Evolutionary conservation across 352 stramenopile species (phyloP), one percentile per base, ranked within the genome.

Genomic region (Globisporangium rhizosaccharum): DNA sequence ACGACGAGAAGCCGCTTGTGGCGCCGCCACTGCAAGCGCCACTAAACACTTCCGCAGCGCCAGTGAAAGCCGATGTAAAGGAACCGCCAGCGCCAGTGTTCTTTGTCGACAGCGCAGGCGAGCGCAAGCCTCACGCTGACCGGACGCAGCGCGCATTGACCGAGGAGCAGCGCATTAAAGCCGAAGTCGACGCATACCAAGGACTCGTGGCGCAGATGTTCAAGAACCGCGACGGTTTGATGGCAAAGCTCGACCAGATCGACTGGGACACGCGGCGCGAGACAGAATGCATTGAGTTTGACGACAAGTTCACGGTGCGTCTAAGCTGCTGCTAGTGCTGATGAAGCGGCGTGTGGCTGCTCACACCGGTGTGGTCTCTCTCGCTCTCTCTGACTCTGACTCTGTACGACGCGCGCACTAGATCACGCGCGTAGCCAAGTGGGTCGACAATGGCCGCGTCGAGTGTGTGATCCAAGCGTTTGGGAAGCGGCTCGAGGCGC

Each of bases 131-230:
- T 25, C 48, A 63, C 30, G 26, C 52, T 3, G 57, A 57, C 20
- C 41, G 63, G 18, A 73, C 69, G 4, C 68, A 59, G 9, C 70
- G 65, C 51, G 51, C 33, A 9, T 11, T 55, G 30, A 63, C 58
- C 3, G 45, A 49, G 25, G 65, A 82, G 64, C 56, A 69, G 59
- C 52, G 66, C 7, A 55, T 73, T n/a, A 68, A 82, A 57, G 59
- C 67, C 36, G 73, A 71, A 42, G 79, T 84, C 4, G 74, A 84
- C 0, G 62, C 67, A 28, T 92, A 92, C 52, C 73, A 88, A 47
- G 72, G 85, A 51, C 48, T 92, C 15, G 51, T 92, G 51, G 57
- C 64, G n/a, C 59, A 76, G 42, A 57, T 90, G 33, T 82, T 90
- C 39, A 63, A 64, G 45, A 67, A 86, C 65, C 66, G 58, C 41